These are phyloP conservation scores for Eremochloa ophiuroides DNA, from an alignment of 176 grass and related monocot genomes.

Conservation along the genomic window DNA sequence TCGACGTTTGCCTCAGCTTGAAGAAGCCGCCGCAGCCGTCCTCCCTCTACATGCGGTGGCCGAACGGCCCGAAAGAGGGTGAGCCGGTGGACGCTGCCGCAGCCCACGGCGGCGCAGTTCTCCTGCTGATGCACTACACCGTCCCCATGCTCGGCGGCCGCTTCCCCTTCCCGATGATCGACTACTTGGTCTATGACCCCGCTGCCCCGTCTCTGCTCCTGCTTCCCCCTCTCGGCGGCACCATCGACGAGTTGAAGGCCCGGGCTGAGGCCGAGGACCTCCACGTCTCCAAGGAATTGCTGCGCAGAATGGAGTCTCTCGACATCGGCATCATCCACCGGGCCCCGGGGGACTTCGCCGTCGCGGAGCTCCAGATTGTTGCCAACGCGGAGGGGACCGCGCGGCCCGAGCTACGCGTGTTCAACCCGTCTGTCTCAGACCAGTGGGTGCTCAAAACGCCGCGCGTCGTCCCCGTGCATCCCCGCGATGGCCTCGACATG, in stretches of 20 bases:
- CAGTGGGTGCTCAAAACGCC: neutral
- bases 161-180: neutral
- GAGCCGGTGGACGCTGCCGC: neutral
- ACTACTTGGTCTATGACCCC: neutral
- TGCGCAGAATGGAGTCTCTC: neutral
- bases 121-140: neutral
- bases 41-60: neutral
- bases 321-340: neutral
- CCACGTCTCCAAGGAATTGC: neutral
- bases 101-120: neutral
- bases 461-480: neutral
- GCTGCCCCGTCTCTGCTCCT: neutral
- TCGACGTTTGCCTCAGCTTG: neutral
- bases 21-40: neutral
- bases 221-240: neutral
- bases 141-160: neutral
- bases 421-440: neutral
- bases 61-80: neutral
- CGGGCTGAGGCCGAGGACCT: neutral
- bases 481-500: neutral
- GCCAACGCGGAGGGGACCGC: neutral
- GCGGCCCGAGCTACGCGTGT: neutral
- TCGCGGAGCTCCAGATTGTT: neutral
- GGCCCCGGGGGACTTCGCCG: neutral
- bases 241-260: neutral